Percentiles rank a stretch among this genome's conserved stretches.
Conservation (phyloP, 2,329 filamentous ascomycete genomes). For the Hypoxylon sp. region DNA sequence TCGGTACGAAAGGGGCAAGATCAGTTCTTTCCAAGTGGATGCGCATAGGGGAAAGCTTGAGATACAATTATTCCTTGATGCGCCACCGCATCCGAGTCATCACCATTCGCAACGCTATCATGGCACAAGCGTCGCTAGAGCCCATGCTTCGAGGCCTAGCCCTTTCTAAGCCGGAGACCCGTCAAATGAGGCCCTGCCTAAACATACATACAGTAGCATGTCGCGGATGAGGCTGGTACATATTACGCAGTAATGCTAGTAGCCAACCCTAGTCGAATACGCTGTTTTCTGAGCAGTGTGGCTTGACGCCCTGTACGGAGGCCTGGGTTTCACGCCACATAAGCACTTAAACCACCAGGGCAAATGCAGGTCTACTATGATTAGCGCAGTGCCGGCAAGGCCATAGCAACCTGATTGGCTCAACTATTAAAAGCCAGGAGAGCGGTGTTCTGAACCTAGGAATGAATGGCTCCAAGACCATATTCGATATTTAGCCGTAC, state of each 20-base stretch:
- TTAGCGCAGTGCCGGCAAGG: slow-evolving; percentile 8
- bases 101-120: slow-evolving; percentile 26
- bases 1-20: slow-evolving; percentile 36
- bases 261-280: not conserved
- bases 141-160: slow-evolving; percentile 27
- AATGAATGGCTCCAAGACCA: slow-evolving; percentile 12
- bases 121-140: slow-evolving; percentile 27
- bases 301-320: slow-evolving; percentile 36
- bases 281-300: slow-evolving; percentile 22
- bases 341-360: slow-evolving; percentile 11
- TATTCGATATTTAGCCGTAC: slow-evolving; percentile 34
- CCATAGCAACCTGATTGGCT: slow-evolving; percentile 27
- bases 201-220: slow-evolving; percentile 9
- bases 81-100: slow-evolving; percentile 32
- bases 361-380: slow-evolving; percentile 6
- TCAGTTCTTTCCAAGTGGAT: slow-evolving; percentile 30
- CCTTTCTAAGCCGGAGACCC: slow-evolving; percentile 24
- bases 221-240: slow-evolving; percentile 22
- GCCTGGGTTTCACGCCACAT: slow-evolving; percentile 25
- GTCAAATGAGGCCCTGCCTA: slow-evolving; percentile 14
- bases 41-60: slow-evolving; percentile 20
- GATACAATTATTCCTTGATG: slow-evolving; percentile 27
- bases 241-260: slow-evolving; percentile 8
- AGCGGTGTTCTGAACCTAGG: slow-evolving; percentile 11
- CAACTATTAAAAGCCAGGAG: slow-evolving; percentile 13